Evolutionary conservation across 1,284 basidiomycete genomes (phyloP).

Genomic region (Neolentinus lepideus): DNA sequence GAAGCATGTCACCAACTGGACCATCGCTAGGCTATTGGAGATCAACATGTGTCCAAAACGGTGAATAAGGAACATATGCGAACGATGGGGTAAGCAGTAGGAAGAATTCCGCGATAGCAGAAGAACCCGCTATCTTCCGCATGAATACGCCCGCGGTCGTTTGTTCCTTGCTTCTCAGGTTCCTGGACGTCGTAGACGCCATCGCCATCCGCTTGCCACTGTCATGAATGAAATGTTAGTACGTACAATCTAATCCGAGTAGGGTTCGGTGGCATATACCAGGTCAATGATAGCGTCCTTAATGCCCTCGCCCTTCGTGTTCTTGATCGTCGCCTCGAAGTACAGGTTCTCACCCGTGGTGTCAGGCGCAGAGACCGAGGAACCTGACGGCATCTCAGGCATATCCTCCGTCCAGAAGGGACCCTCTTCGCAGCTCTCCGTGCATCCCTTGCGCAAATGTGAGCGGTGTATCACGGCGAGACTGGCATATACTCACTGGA

Average conservation of each 20-base stretch:
- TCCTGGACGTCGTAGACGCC: constrained; percentile 35
- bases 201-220: constrained; percentile 36
- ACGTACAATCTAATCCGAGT: no score
- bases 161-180: constrained; percentile 24
- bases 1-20: constrained; percentile 27
- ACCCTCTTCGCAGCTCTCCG: constrained; percentile 30
- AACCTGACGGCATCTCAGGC: constrained; percentile 27
- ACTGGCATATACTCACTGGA: constrained; percentile 12
- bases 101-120: constrained; percentile 30
- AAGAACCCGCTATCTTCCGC: constrained; percentile 27
- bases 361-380: constrained; percentile 22
- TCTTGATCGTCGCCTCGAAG: constrained; percentile 27
- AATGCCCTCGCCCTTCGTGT: constrained; percentile 26
- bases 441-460: constrained; percentile 21
- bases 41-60: not conserved
- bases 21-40: constrained; percentile 26
- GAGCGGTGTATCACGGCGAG: not conserved
- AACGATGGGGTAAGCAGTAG: constrained; percentile 28
- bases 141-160: constrained; percentile 29
- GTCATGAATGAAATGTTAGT: not conserved
- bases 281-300: constrained; percentile 28
- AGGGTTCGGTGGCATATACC: constrained; percentile 13
- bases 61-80: constrained; percentile 5
- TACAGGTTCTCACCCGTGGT: constrained; percentile 29
- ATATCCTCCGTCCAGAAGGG: constrained; percentile 32